A percentile compares a stretch with the other conserved stretches of the same genome.
These are phyloP conservation scores for Ehretia macrophylla DNA, from an alignment of 257 asterid species.

Conservation along the genomic window DNA sequence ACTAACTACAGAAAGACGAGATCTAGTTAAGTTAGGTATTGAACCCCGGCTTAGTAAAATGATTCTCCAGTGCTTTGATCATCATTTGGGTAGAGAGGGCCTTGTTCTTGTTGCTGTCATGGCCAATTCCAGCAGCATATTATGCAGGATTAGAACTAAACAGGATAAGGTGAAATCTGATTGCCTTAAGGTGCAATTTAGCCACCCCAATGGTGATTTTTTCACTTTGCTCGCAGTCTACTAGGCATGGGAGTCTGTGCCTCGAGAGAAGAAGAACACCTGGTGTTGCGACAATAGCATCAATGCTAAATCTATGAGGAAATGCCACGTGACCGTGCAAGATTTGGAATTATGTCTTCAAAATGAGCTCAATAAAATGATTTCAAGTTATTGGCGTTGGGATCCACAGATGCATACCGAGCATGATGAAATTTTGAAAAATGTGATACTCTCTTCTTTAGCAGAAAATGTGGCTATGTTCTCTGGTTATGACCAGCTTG, in stretches of 20 bases:
- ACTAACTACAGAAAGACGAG: slow-evolving; percentile 57
- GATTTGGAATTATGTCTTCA: slow-evolving; percentile 74
- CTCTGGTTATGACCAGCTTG: slow-evolving; percentile 91
- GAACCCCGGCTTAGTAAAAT: slow-evolving; percentile 94
- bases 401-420: slow-evolving; percentile 39
- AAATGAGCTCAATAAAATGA: slow-evolving; percentile 54
- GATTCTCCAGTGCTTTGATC: slow-evolving; percentile 53
- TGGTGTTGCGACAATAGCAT: slow-evolving; percentile 98
- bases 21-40: slow-evolving; percentile 78
- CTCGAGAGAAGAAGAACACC: slow-evolving; percentile 40
- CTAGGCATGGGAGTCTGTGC: slow-evolving; percentile 71
- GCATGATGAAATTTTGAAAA: slow-evolving; percentile 52
- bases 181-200: slow-evolving; percentile 79
- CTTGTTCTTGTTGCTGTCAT: slow-evolving; percentile 88
- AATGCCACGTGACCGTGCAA: slow-evolving; percentile 72
- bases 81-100: slow-evolving; percentile 74
- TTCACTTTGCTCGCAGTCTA: slow-evolving; percentile 92
- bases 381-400: slow-evolving; percentile 87
- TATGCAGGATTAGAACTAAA: slow-evolving; percentile 78
- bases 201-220: slow-evolving; percentile 84
- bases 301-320: slow-evolving; percentile 86
- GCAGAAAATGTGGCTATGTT: slow-evolving; percentile 89
- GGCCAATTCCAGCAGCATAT: slow-evolving; percentile 86
- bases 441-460: slow-evolving; percentile 62
- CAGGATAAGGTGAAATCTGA: slow-evolving; percentile 73